Evolutionary conservation across 805 yeast genomes (phyloP), one percentile per base, ranked within the genome.

Genomic region (Teunomyces atbi): DNA sequence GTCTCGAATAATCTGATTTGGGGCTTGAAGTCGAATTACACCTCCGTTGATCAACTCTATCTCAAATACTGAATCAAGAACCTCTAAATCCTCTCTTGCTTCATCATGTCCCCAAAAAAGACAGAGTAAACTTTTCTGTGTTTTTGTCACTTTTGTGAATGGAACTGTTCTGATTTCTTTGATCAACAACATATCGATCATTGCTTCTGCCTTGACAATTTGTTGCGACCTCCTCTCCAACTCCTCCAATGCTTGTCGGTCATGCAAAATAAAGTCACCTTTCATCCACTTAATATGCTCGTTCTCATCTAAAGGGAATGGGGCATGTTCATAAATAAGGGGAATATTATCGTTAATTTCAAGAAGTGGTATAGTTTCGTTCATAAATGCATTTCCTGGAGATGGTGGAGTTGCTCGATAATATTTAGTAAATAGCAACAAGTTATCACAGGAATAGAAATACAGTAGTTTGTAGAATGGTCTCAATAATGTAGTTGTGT

Each of bases 241-340:
- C 51, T 88, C 92, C 21, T 73, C 69, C n/a, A 81, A 53, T 0
- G 95, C 95, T 37, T 64, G 65, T 1, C 61, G 53, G 56, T 91
- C 97, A 16, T 71, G 56, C 6, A 58, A 53, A 1, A 68, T 63
- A 53, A 83, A 79, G 4, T 76, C 69, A 1, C 51, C 49, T 3
- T 66, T 67, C 7, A 89, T 61, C 96, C 96, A 89, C 2, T 58
- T 55, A 2, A 90, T 72, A 50, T 84, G 85, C 1, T 71, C 74
- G 27, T 69, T 54, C 1, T 60, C 65, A 49, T 80, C 78, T 4
- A 82, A 41, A 3, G 75, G 74, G 58, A 66, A 90, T 0, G 89
- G 84, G 13, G 79, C 72, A 36, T 79, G 73, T 29, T 70, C 69
- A 53, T 72, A 79, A 1, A 72, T 51, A 2, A 50, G 50, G 0